A percentile compares a stretch with the other conserved stretches of the same genome.
Conservation (phyloP, 306 rosid species). For the Trifolium pratense region DNA sequence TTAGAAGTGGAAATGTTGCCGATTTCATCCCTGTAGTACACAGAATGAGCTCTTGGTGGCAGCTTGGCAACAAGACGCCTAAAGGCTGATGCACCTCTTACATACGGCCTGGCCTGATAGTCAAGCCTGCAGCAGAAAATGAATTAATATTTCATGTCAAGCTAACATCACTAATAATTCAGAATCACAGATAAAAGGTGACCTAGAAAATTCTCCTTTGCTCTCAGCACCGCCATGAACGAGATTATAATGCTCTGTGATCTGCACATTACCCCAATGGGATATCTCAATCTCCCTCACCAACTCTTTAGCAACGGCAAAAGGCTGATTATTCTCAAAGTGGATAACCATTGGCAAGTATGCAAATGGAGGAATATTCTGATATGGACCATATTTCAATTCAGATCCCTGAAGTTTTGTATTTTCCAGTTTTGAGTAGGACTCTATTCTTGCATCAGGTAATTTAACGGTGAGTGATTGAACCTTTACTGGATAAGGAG, state of each 20-base stretch:
- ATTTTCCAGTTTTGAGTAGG: slow-evolving; percentile 72
- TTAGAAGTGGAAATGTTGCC: slow-evolving; percentile 97
- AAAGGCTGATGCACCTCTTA: slow-evolving; percentile 84
- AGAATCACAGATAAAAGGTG: slow-evolving; percentile 36
- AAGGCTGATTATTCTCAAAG: slow-evolving; percentile 86
- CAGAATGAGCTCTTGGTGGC: slow-evolving; percentile 94
- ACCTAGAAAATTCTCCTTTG: slow-evolving; percentile 98
- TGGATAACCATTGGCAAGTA: slow-evolving; percentile 76
- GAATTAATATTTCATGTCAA: slow-evolving; percentile 29
- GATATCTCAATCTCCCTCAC: slow-evolving; percentile 91
- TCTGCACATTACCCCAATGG: slow-evolving; percentile 96
- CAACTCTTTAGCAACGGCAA: slow-evolving; percentile 87
- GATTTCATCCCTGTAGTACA: slow-evolving; percentile 92
- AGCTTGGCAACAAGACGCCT: slow-evolving; percentile 80
- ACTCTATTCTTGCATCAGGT: slow-evolving; percentile 92
- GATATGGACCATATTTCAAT: slow-evolving; percentile 89
- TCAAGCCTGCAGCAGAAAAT: slow-evolving; percentile 77
- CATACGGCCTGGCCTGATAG: slow-evolving; percentile 80
- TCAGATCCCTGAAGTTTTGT: slow-evolving; percentile 83
- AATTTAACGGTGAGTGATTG: slow-evolving; percentile 78
- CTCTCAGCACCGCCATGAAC: slow-evolving; percentile 86
- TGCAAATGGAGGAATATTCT: slow-evolving; percentile 72
- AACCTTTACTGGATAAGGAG: slow-evolving; percentile 76
- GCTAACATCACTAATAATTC: slow-evolving; percentile 33
- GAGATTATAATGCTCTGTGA: slow-evolving; percentile 87